Conservation (phyloP, 352 stramenopile species). For the Phytophthora megakarya region DNA sequence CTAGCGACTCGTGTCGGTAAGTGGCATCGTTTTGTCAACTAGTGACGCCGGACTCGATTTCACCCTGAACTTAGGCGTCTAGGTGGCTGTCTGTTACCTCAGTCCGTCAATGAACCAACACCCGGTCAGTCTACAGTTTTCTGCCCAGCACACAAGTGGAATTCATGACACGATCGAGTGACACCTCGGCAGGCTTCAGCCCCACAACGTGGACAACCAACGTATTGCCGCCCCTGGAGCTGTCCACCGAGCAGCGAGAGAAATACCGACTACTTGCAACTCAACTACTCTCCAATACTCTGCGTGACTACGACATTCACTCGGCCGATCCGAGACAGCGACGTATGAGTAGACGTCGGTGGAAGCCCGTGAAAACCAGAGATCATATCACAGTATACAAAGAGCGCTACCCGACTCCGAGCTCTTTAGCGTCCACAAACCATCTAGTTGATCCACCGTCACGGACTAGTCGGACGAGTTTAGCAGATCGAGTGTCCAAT, state of each 20-base stretch:
- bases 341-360: conserved; percentile 37
- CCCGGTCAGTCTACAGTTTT: conserved; percentile 30
- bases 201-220: conserved; percentile 37
- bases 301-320: conserved; percentile 42
- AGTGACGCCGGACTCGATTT: conserved; percentile 6
- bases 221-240: conserved; percentile 21
- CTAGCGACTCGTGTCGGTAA: conserved; percentile 19
- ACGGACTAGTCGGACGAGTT: conserved; percentile 35
- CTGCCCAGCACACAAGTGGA: conserved; percentile 12
- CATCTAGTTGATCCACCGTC: neutral
- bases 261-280: conserved; percentile 34
- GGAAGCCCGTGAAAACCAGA: conserved; percentile 34
- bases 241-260: conserved; percentile 25
- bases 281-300: conserved; percentile 34
- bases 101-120: neutral
- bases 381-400: conserved; percentile 47
- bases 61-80: conserved; percentile 13
- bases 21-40: conserved; percentile 18
- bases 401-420: conserved; percentile 33
- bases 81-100: conserved; percentile 6
- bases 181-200: conserved; percentile 15
- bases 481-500: conserved; percentile 46
- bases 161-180: conserved; percentile 20
- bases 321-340: conserved; percentile 34
- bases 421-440: conserved; percentile 12